phyloP scores from a whole-genome alignment of 441 rosid species.

The Erysimum cheiri region DNA sequence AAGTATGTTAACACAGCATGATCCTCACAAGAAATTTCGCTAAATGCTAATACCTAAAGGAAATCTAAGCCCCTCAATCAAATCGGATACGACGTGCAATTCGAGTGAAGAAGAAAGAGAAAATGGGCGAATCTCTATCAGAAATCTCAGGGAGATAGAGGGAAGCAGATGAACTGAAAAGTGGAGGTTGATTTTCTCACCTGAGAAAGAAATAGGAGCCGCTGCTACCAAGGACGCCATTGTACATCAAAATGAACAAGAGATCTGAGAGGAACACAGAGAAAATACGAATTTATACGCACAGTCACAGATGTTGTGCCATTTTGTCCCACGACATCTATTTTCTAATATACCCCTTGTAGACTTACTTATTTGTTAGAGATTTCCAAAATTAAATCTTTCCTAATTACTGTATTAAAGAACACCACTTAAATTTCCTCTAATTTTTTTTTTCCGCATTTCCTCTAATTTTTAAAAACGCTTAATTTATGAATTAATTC shows the following conservation, averaged over 20 bases:
- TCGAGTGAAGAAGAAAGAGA: no score
- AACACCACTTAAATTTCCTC: not conserved
- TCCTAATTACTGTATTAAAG: not conserved
- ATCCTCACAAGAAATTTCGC: not conserved
- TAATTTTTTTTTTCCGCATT: no score
- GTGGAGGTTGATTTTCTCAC: constrained; percentile 4
- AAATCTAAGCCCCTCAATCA: no score
- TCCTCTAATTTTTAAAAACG: no score
- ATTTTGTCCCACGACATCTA: not conserved
- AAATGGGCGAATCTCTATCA: no score
- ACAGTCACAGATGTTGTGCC: not conserved
- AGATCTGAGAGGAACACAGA: constrained; percentile 13
- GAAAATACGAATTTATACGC: not conserved
- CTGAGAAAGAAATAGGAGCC: constrained; percentile 14
- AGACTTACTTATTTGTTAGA: not conserved
- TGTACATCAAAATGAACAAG: constrained; percentile 3
- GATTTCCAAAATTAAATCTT: not conserved
- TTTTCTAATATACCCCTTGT: not conserved
- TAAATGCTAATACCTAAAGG: not conserved
- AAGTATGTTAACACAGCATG: not conserved
- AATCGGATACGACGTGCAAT: no score
- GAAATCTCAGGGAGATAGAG: not conserved
- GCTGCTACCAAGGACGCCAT: constrained; percentile 23
- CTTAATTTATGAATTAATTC: not conserved
- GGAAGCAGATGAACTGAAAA: not conserved